These are phyloP conservation scores for Xylaria sp. DNA, from an alignment of 2,329 filamentous ascomycete species.

Conservation along the genomic window DNA sequence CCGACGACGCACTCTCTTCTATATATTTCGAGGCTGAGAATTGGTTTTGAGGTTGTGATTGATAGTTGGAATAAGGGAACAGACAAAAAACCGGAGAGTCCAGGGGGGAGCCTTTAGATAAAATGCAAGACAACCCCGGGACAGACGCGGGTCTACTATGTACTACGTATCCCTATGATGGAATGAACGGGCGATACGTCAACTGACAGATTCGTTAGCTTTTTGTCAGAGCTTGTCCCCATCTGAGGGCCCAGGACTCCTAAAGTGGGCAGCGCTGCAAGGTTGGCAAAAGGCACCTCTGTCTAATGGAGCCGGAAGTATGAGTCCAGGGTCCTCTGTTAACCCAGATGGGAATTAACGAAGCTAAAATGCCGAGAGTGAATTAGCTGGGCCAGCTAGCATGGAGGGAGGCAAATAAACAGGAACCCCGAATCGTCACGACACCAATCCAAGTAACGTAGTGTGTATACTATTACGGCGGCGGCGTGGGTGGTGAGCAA, in stretches of 20 bases:
- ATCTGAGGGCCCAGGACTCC: constrained; percentile 28
- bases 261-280: constrained; percentile 39
- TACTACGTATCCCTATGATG: constrained; percentile 44
- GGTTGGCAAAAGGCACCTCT: constrained; percentile 38
- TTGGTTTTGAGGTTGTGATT: constrained; percentile 21
- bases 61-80: constrained; percentile 14
- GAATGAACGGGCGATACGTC: constrained; percentile 49
- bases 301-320: constrained; percentile 40
- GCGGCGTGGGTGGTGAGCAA: constrained; percentile 24
- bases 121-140: constrained; percentile 34
- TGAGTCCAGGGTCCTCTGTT: constrained; percentile 46
- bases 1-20: not conserved
- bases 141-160: constrained; percentile 33
- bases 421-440: constrained; percentile 30
- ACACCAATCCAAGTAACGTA: constrained; percentile 19
- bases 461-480: not conserved
- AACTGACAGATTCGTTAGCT: constrained; percentile 48
- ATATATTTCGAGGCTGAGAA: constrained; percentile 23
- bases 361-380: constrained; percentile 44
- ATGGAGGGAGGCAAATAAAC: constrained; percentile 38
- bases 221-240: constrained; percentile 38
- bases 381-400: constrained; percentile 31
- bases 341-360: constrained; percentile 39
- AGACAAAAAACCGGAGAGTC: constrained; percentile 16
- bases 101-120: constrained; percentile 46